Conservation (phyloP, 73 alveolate genomes). For the Stentor roeselii region DNA sequence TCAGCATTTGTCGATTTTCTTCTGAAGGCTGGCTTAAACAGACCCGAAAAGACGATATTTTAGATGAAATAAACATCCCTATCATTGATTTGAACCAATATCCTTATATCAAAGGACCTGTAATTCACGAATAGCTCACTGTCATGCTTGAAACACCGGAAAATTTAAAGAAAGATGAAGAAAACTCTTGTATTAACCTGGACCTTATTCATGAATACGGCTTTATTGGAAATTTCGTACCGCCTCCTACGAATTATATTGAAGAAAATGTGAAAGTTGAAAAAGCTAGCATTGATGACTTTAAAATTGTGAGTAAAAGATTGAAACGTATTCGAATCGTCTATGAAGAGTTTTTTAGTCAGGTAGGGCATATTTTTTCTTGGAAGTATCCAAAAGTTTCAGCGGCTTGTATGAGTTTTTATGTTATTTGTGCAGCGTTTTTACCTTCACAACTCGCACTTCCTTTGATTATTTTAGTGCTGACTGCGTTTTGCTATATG, state of each 20-base stretch:
- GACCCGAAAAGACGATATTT: background rate
- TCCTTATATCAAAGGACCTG: constrained; percentile 20
- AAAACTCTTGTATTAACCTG: constrained; percentile 6
- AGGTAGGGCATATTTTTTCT: background rate
- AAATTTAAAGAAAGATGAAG: background rate
- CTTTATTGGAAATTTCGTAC: constrained; percentile 13
- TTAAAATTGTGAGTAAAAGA: background rate
- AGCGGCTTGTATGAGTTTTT: background rate
- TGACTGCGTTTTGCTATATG: background rate
- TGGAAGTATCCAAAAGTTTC: constrained; percentile 22
- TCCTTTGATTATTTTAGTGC: background rate
- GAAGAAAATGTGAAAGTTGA: background rate
- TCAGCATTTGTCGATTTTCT: background rate
- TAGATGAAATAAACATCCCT: constrained; percentile 7
- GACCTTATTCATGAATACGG: background rate
- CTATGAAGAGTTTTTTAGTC: background rate
- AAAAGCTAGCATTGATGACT: background rate
- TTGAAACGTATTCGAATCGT: background rate
- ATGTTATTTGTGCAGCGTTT: background rate
- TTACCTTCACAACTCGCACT: constrained; percentile 1
- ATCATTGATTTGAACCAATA: constrained; percentile 1
- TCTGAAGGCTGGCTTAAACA: constrained; percentile 22
- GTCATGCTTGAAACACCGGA: background rate
- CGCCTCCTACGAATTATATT: background rate
- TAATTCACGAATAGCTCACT: background rate